These are phyloP conservation scores for Betula pendula DNA, from an alignment of 306 rosid species.

Conservation along the genomic window DNA sequence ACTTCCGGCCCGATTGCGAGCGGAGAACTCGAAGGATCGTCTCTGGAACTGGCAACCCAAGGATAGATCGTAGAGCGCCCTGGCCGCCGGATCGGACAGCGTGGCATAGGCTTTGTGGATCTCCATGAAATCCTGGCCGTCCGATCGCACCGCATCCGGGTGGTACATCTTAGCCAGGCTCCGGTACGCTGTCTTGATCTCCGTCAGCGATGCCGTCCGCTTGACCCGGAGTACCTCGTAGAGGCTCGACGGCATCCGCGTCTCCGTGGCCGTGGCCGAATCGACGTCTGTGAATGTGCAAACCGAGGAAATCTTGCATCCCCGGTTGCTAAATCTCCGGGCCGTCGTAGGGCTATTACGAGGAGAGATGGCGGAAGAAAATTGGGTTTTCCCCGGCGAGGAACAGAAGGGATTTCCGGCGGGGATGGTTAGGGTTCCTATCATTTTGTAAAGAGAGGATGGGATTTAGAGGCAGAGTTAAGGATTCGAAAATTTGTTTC, in stretches of 20 bases:
- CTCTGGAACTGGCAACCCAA: conserved; percentile 31
- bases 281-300: conserved; percentile 18
- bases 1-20: conserved; percentile 35
- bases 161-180: conserved; percentile 55
- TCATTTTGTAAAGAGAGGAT: conserved; percentile 24
- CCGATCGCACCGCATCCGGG: conserved; percentile 55
- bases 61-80: conserved; percentile 64
- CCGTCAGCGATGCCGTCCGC: conserved; percentile 40
- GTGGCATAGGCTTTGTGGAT: conserved; percentile 78
- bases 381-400: conserved; percentile 6
- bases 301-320: not conserved
- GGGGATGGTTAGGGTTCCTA: conserved; percentile 20
- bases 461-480: not conserved
- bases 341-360: not conserved
- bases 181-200: conserved; percentile 57
- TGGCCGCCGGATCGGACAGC: conserved; percentile 77
- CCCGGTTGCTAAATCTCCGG: not conserved
- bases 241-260: conserved; percentile 25
- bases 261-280: not conserved
- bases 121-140: conserved; percentile 61
- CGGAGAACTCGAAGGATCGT: conserved; percentile 15
- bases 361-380: not conserved
- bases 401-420: not conserved
- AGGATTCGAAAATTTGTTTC: not conserved
- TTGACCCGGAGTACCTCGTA: conserved; percentile 49